These are phyloP conservation scores for Lactifluus piperatus DNA, from an alignment of 768 basidiomycete species.

Conservation along the genomic window DNA sequence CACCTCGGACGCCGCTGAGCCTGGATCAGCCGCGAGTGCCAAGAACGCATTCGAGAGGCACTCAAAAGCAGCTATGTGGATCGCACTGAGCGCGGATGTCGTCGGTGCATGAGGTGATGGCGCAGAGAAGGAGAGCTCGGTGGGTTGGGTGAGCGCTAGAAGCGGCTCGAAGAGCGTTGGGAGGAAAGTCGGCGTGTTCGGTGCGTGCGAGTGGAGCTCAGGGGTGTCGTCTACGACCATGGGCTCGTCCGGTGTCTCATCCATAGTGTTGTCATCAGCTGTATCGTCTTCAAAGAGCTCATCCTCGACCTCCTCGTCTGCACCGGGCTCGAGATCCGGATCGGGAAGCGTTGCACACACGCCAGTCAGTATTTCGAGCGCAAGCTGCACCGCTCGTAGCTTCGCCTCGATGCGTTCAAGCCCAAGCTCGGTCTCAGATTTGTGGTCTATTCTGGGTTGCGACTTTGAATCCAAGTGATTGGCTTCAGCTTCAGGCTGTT, in stretches of 20 bases:
- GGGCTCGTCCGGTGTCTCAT: constrained; percentile 26
- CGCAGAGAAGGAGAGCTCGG: constrained; percentile 68
- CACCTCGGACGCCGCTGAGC: constrained; percentile 36
- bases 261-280: constrained; percentile 30
- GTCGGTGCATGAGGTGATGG: constrained; percentile 80
- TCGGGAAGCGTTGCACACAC: constrained; percentile 84
- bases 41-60: constrained; percentile 87
- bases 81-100: constrained; percentile 73
- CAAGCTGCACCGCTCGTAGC: constrained; percentile 67
- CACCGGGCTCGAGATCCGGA: constrained; percentile 39
- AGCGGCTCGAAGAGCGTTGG: no score
- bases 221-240: constrained; percentile 22
- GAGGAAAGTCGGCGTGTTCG: constrained; percentile 53
- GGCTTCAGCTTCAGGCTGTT: constrained; percentile 46
- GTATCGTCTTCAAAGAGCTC: constrained; percentile 41
- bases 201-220: constrained; percentile 22
- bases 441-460: constrained; percentile 56
- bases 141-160: constrained; percentile 63
- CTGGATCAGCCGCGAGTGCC: constrained; percentile 47
- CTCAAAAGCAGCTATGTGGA: constrained; percentile 80
- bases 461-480: constrained; percentile 1
- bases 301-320: constrained; percentile 27
- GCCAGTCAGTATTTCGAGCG: constrained; percentile 83
- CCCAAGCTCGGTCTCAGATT: constrained; percentile 54
- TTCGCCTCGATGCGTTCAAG: constrained; percentile 65